Percentiles rank a stretch among this genome's conserved stretches.
These are phyloP conservation scores for Microsporum audouinii DNA, from an alignment of 2,329 filamentous ascomycete genomes.

Conservation along the genomic window DNA sequence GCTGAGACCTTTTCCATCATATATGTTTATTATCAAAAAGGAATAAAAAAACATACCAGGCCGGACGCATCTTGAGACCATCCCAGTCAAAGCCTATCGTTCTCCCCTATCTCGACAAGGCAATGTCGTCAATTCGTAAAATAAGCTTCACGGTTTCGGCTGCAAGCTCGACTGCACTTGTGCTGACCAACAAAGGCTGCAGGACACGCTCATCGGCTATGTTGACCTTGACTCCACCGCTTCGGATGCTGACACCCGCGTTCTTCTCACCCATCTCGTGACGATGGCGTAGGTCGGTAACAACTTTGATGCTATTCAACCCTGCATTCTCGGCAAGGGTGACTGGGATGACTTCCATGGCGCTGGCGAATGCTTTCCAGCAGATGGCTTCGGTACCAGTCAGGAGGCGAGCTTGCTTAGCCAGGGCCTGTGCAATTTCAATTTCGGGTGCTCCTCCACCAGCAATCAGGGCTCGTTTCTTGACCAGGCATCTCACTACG, in stretches of 20 bases:
- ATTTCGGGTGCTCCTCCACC: conserved; percentile 95
- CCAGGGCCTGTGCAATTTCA: conserved; percentile 79
- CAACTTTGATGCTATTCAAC: conserved; percentile 96
- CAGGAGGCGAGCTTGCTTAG: conserved; percentile 68
- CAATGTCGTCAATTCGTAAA: conserved; percentile 57
- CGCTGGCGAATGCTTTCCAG: conserved; percentile 98
- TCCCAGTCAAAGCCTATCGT: background rate
- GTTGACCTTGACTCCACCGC: conserved; percentile 90
- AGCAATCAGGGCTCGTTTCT: conserved; percentile 98
- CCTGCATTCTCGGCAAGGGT: conserved; percentile 96
- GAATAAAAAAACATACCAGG: background rate
- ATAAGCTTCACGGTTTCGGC: conserved; percentile 98
- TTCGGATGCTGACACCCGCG: conserved; percentile 96
- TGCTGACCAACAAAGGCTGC: conserved; percentile 91
- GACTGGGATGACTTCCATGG: conserved; percentile 92
- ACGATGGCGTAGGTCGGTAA: conserved; percentile 85
- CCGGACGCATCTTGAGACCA: background rate
- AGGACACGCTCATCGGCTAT: conserved; percentile 95
- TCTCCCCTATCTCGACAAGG: conserved; percentile 36
- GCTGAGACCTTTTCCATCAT: conserved; percentile 4
- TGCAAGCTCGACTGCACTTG: conserved; percentile 90
- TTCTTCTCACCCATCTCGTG: conserved; percentile 94
- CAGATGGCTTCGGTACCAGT: conserved; percentile 92
- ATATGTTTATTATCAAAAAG: conserved; percentile 6
- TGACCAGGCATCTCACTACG: conserved; percentile 91